phyloP scores from a whole-genome alignment of 1,139 yeast species.

The Kluyveromyces sp. region DNA sequence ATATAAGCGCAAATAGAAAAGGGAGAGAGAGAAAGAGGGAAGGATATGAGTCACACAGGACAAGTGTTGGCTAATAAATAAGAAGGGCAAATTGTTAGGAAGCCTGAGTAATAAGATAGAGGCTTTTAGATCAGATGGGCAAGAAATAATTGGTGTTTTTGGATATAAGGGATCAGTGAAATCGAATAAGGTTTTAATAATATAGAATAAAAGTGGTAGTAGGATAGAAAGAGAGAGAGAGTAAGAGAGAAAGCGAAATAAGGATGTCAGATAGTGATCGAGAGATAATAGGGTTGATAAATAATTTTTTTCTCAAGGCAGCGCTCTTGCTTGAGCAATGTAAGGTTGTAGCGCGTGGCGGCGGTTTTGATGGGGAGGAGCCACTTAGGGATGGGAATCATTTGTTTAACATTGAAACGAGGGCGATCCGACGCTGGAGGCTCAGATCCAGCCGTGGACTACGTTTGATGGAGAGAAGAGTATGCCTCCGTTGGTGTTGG shows the following conservation, averaged over 20 bases:
- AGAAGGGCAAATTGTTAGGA: too few species aligned
- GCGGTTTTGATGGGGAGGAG: conserved; percentile 8
- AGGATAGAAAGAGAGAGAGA: neutral
- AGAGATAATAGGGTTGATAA: conserved; percentile 18
- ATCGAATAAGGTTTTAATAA: too few species aligned
- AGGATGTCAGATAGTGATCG: conserved; percentile 8
- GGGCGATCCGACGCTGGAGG: conserved; percentile 7
- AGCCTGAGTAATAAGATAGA: too few species aligned
- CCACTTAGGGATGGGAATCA: conserved; percentile 6
- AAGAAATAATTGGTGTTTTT: too few species aligned
- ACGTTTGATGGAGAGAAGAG: conserved; percentile 20
- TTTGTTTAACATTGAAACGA: conserved; percentile 10
- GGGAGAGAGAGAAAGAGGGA: neutral
- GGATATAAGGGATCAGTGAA: too few species aligned
- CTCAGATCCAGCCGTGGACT: conserved; percentile 22
- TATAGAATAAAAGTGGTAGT: neutral
- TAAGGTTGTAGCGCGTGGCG: conserved; percentile 9
- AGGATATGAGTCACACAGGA: neutral
- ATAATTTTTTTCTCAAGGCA: conserved; percentile 28
- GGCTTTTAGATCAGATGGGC: too few species aligned
- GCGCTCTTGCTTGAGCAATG: conserved; percentile 25
- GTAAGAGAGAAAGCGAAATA: neutral
- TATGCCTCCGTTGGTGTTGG: conserved; percentile 77
- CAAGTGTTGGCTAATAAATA: too few species aligned
- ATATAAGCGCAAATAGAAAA: neutral